Conservation (phyloP, 768 basidiomycete genomes). For the Pholiota microspora region DNA sequence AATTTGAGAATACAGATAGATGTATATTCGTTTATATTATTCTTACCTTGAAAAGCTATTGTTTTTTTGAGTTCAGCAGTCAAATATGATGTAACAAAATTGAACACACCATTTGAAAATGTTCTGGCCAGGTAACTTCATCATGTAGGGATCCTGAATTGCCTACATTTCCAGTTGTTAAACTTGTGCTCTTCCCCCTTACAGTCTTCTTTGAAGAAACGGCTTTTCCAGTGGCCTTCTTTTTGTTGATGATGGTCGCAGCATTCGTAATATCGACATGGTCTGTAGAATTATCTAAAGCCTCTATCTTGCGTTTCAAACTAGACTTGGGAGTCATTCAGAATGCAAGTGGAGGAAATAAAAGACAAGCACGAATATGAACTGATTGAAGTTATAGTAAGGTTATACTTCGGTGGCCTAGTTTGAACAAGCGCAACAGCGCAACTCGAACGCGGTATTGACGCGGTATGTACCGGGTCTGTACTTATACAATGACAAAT, state of each 20-base stretch:
- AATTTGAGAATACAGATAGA: background rate
- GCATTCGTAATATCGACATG: background rate
- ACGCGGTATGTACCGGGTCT: too few species aligned
- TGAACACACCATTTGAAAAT: constrained; percentile 54
- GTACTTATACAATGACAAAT: too few species aligned
- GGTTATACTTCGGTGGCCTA: too few species aligned
- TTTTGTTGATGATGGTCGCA: background rate
- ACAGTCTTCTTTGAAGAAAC: background rate
- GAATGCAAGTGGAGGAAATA: background rate
- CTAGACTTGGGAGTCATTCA: background rate
- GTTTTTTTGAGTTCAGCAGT: background rate
- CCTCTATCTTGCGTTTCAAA: background rate
- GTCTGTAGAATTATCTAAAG: background rate
- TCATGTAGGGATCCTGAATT: constrained; percentile 7
- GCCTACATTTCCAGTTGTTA: background rate
- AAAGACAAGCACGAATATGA: too few species aligned
- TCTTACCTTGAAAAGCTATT: constrained; percentile 1
- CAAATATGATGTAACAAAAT: background rate
- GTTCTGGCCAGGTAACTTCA: constrained; percentile 55
- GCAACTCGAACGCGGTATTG: too few species aligned
- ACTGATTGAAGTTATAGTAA: too few species aligned
- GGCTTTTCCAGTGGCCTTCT: background rate
- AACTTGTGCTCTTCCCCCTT: background rate
- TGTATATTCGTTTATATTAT: background rate
- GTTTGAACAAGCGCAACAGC: too few species aligned